These are phyloP conservation scores for Globisporangium cystogenes DNA, from an alignment of 352 stramenopile species.

Conservation along the genomic window DNA sequence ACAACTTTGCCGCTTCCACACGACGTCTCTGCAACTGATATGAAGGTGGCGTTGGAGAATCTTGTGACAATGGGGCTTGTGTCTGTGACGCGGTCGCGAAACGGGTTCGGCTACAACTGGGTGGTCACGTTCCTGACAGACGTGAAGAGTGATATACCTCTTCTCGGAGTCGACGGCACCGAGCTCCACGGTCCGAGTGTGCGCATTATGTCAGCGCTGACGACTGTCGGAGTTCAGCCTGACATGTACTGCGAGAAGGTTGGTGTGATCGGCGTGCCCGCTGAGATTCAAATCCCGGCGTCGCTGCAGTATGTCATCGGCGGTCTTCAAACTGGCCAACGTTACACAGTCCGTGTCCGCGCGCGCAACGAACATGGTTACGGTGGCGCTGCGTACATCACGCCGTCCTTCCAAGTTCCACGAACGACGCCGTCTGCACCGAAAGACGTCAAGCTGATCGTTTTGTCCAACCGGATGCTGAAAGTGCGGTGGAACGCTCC, in stretches of 20 bases:
- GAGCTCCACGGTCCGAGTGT: conserved; percentile 90
- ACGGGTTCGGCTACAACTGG: conserved; percentile 96
- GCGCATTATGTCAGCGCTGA: conserved; percentile 64
- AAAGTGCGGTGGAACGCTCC: conserved; percentile 80
- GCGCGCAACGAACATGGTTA: conserved; percentile 62
- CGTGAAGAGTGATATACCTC: conserved; percentile 62
- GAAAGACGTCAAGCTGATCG: conserved; percentile 34
- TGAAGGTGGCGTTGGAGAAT: conserved; percentile 87
- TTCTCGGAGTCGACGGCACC: conserved; percentile 89
- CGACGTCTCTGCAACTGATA: conserved; percentile 72
- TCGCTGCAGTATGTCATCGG: conserved; percentile 31
- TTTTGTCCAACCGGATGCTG: conserved; percentile 56
- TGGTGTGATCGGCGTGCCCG: conserved; percentile 20
- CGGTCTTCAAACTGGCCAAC: conserved; percentile 44
- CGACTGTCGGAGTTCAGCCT: conserved; percentile 65
- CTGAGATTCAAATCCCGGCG: conserved; percentile 26
- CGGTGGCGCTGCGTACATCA: conserved; percentile 39
- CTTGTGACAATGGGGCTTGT: conserved; percentile 88
- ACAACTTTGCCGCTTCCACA: conserved; percentile 83
- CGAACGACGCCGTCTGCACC: conserved; percentile 35
- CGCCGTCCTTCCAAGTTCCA: conserved; percentile 46
- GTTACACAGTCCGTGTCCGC: conserved; percentile 58
- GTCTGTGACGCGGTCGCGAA: conserved; percentile 74
- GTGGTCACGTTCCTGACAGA: conserved; percentile 92
- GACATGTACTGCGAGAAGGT: conserved; percentile 70